These are phyloP conservation scores for Kuraishia ogatae DNA, from an alignment of 805 yeast genomes.

Conservation along the genomic window DNA sequence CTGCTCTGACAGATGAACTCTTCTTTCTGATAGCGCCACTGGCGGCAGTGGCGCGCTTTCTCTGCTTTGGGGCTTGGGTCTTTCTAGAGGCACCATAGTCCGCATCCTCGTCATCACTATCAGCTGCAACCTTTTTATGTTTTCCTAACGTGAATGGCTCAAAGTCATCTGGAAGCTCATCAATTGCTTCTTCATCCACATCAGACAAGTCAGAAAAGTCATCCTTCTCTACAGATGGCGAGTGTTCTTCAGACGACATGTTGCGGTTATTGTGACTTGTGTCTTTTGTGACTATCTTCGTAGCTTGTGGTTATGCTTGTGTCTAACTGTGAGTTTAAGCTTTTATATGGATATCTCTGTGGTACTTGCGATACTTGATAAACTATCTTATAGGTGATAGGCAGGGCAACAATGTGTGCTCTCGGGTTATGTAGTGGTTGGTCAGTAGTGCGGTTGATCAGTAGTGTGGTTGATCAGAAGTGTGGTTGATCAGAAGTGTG, in stretches of 20 bases:
- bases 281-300: not conserved
- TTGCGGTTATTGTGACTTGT: no score
- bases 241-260: conserved; percentile 4
- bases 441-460: no score
- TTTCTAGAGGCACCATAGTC: conserved; percentile 3
- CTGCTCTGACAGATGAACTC: conserved; percentile 2
- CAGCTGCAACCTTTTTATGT: conserved; percentile 1
- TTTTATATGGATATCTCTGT: no score
- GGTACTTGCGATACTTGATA: no score
- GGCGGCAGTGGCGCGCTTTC: conserved; percentile 16
- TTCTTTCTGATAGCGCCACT: conserved; percentile 14
- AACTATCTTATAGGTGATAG: no score
- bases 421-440: no score
- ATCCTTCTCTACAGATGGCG: conserved; percentile 5
- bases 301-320: no score
- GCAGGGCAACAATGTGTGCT: no score
- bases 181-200: conserved; percentile 26
- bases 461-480: no score
- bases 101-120: conserved; percentile 11
- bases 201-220: conserved; percentile 27
- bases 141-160: conserved; percentile 1
- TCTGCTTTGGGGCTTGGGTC: conserved; percentile 10
- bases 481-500: no score
- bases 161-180: conserved; percentile 7
- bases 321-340: no score